These are phyloP conservation scores for Epithele typhae DNA, from an alignment of 768 basidiomycete species.

Conservation along the genomic window DNA sequence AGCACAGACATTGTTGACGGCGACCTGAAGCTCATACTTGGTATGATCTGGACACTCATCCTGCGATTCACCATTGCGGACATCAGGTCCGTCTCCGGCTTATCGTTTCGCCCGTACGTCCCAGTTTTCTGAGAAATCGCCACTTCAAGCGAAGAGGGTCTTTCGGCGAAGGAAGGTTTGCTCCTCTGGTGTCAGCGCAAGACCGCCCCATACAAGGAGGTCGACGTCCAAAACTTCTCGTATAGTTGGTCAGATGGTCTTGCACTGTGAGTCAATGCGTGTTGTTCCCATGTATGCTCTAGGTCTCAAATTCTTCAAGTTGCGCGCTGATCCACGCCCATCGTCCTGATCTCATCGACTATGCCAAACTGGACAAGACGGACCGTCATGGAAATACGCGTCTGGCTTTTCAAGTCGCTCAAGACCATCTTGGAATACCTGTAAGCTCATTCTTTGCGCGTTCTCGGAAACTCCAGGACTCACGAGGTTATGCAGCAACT, in stretches of 20 bases:
- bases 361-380: slow-evolving; percentile 78
- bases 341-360: slow-evolving; percentile 93
- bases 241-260: slow-evolving; percentile 92
- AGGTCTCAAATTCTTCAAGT: slow-evolving; percentile 40
- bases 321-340: slow-evolving; percentile 98
- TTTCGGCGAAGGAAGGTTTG: slow-evolving; percentile 97
- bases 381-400: slow-evolving; percentile 81
- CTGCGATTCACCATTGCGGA: slow-evolving; percentile 97
- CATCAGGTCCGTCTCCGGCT: slow-evolving; percentile 71
- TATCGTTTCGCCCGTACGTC: background rate
- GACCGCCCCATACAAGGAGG: slow-evolving; percentile 86
- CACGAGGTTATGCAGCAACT: slow-evolving; percentile 59
- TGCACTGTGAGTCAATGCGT: slow-evolving; percentile 55
- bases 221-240: slow-evolving; percentile 92
- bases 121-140: background rate
- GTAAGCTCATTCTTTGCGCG: slow-evolving; percentile 50
- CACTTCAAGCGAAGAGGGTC: slow-evolving; percentile 85
- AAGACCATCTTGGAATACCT: slow-evolving; percentile 86
- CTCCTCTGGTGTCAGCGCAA: slow-evolving; percentile 98
- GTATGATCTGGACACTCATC: slow-evolving; percentile 99
- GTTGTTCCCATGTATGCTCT: background rate
- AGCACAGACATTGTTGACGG: slow-evolving; percentile 96
- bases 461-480: slow-evolving; percentile 6
- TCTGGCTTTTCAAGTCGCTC: slow-evolving; percentile 84
- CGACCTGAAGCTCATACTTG: slow-evolving; percentile 97